Conservation (phyloP, 495 filamentous ascomycete species). For the Penicillium simplicissimum region DNA sequence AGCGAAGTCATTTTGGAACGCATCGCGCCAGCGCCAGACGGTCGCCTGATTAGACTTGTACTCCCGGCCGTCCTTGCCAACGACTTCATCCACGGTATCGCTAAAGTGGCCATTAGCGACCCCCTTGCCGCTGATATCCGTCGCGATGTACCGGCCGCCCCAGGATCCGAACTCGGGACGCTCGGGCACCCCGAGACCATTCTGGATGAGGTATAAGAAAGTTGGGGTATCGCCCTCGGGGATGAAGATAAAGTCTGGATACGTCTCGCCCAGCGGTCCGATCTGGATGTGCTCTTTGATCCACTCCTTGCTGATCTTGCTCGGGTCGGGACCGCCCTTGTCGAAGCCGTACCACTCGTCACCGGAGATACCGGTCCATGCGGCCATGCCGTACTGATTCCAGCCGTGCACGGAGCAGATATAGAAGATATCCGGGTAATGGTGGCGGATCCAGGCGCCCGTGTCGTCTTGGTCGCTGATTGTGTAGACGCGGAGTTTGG, state of each 20-base stretch:
- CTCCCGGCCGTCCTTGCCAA: constrained; percentile 37
- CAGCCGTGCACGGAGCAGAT: constrained; percentile 48
- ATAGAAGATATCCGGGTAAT: constrained; percentile 49
- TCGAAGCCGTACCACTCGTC: constrained; percentile 47
- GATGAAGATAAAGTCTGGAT: constrained; percentile 46
- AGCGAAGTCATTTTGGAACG: constrained; percentile 52
- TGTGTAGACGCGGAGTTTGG: constrained; percentile 47
- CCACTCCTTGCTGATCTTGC: constrained; percentile 45
- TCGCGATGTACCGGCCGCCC: constrained; percentile 45
- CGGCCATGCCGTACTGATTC: constrained; percentile 49
- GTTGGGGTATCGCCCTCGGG: constrained; percentile 51
- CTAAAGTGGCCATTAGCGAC: constrained; percentile 35
- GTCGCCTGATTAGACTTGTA: constrained; percentile 48
- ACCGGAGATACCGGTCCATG: constrained; percentile 50
- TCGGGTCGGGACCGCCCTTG: constrained; percentile 45
- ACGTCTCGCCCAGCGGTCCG: constrained; percentile 39
- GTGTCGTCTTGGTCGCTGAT: constrained; percentile 55
- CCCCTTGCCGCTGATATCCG: constrained; percentile 5
- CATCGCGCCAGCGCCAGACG: constrained; percentile 52
- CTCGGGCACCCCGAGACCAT: constrained; percentile 46
- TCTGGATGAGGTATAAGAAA: constrained; percentile 50
- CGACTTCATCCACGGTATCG: constrained; percentile 43
- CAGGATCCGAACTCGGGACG: constrained; percentile 48
- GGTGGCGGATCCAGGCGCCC: constrained; percentile 46
- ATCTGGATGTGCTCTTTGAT: constrained; percentile 48